These are phyloP conservation scores for Eucalyptus sp. DNA, from an alignment of 345 rosid species.

Conservation along the genomic window DNA sequence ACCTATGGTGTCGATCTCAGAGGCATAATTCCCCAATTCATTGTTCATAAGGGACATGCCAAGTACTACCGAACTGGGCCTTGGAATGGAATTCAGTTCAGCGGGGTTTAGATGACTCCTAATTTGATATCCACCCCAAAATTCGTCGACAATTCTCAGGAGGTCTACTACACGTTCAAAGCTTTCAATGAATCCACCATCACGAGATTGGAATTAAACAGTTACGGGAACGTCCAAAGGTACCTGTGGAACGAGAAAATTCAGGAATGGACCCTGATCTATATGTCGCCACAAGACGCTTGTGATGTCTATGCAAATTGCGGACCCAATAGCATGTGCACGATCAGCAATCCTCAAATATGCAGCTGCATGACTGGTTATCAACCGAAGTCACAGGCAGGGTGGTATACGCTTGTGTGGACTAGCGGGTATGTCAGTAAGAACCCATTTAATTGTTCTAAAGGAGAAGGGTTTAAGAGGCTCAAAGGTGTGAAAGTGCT, in stretches of 20 bases:
- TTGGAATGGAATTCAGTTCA: neutral
- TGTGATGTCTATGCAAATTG: neutral
- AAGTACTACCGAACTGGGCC: neutral
- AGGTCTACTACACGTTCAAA: too few species aligned
- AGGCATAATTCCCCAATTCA: neutral
- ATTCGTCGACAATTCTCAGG: neutral
- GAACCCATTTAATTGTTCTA: neutral
- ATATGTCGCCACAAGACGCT: neutral
- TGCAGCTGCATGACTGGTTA: slow-evolving; percentile 9
- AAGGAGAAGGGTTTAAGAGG: neutral
- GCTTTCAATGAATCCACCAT: neutral
- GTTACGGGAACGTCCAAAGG: neutral
- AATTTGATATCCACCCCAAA: neutral
- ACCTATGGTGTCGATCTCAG: neutral
- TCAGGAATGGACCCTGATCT: neutral
- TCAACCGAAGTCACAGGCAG: neutral
- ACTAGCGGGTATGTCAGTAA: neutral
- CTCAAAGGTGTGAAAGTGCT: neutral
- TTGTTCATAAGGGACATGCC: neutral
- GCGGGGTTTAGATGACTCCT: neutral
- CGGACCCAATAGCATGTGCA: neutral
- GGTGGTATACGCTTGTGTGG: neutral
- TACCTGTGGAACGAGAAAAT: neutral
- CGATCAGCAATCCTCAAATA: neutral
- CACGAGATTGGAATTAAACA: neutral